Conservation (phyloP, 768 basidiomycete species). For the Tulasnella sp. region DNA sequence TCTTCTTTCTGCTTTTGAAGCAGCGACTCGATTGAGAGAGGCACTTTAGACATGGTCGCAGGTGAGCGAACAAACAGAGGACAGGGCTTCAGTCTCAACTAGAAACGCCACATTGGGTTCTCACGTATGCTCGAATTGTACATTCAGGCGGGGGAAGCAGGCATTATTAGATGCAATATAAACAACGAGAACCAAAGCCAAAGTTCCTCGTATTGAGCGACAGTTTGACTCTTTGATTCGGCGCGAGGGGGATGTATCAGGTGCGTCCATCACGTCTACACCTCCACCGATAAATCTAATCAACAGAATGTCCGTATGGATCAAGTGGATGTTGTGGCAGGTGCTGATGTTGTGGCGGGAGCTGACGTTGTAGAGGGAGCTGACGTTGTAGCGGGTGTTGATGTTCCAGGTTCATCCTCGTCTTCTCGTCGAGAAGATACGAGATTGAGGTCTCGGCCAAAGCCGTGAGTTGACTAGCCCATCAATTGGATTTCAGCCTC, state of each 20-base stretch:
- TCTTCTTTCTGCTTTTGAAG: conserved; percentile 84
- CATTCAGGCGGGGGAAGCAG: background rate
- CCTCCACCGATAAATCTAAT: background rate
- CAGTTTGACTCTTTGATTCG: background rate
- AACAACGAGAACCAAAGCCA: background rate
- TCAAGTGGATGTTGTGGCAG: background rate
- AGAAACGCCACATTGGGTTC: background rate
- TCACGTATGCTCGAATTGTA: background rate
- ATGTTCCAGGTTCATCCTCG: conserved; percentile 31
- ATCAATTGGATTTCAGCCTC: background rate
- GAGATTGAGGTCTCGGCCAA: conserved; percentile 61
- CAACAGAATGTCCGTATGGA: background rate
- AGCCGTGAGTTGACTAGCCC: conserved; percentile 65
- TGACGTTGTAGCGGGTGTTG: background rate
- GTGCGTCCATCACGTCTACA: background rate
- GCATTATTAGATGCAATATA: background rate
- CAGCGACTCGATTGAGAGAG: conserved; percentile 83
- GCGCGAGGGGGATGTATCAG: background rate
- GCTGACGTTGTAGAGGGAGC: too few species aligned
- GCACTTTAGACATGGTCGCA: conserved; percentile 43
- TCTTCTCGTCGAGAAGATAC: conserved; percentile 59
- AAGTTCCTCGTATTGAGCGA: background rate
- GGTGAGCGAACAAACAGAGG: background rate
- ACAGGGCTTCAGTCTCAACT: background rate
- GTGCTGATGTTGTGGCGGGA: background rate